phyloP scores from a whole-genome alignment of 495 filamentous ascomycete genomes.

The Neurospora discreta region DNA sequence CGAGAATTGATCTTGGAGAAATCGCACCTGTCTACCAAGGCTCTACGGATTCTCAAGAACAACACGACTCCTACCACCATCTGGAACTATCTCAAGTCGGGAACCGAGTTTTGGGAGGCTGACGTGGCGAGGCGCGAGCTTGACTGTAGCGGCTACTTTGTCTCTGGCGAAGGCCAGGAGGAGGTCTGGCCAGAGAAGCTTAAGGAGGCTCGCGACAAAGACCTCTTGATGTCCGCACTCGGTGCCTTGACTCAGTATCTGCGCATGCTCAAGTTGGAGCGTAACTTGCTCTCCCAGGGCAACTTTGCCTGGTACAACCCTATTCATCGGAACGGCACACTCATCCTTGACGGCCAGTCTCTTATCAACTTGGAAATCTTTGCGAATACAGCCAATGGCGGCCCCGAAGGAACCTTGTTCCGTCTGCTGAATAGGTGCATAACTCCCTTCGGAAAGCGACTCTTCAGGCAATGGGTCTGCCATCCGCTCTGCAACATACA shows the following conservation, averaged over 20 bases:
- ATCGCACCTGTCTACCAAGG: conserved; percentile 68
- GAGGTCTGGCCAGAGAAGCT: conserved; percentile 71
- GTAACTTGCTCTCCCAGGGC: conserved; percentile 74
- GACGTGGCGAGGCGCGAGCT: conserved; percentile 74
- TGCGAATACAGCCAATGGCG: conserved; percentile 83
- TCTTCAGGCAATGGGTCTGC: conserved; percentile 96
- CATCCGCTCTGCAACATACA: conserved; percentile 79
- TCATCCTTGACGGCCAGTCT: conserved; percentile 92
- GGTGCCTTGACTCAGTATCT: conserved; percentile 86
- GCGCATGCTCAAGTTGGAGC: conserved; percentile 77
- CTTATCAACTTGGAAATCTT: conserved; percentile 97
- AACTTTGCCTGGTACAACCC: conserved; percentile 91
- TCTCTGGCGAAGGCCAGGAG: conserved; percentile 48
- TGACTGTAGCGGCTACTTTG: conserved; percentile 72
- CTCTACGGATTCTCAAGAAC: conserved; percentile 89
- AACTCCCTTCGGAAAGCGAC: conserved; percentile 93
- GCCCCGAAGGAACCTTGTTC: conserved; percentile 77
- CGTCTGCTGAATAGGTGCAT: conserved; percentile 85
- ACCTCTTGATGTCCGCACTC: conserved; percentile 83
- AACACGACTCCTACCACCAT: conserved; percentile 88
- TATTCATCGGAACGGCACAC: conserved; percentile 81
- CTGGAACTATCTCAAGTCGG: conserved; percentile 86
- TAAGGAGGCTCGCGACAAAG: conserved; percentile 60
- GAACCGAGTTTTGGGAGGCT: conserved; percentile 85
- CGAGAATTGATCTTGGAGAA: conserved; percentile 89